phyloP scores from a whole-genome alignment of 1,284 basidiomycete genomes.

The Apiotrichum siamense region DNA sequence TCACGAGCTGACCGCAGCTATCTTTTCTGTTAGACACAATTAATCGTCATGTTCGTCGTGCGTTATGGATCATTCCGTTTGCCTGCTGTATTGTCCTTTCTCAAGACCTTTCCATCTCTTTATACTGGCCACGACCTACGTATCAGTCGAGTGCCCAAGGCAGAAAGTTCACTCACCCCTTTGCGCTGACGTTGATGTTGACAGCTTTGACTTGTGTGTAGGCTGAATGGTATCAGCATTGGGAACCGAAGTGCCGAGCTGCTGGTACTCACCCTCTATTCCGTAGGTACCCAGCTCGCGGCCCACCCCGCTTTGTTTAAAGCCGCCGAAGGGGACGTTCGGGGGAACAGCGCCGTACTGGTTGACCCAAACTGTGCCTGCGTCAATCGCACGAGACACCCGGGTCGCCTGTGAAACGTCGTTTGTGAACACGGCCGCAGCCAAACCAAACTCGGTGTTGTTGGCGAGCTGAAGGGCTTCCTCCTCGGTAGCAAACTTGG shows the following conservation, averaged over 20 bases:
- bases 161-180: neutral
- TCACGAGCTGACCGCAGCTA: neutral
- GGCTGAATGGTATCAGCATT: too few species aligned
- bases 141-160: neutral
- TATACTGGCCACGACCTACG: constrained; percentile 1
- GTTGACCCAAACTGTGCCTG: constrained; percentile 81
- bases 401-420: constrained; percentile 83
- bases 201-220: constrained; percentile 80
- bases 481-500: constrained; percentile 46
- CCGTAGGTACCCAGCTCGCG: constrained; percentile 85
- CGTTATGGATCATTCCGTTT: too few species aligned
- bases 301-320: constrained; percentile 72
- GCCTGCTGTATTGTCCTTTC: too few species aligned
- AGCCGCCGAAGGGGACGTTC: constrained; percentile 89
- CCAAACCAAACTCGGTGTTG: constrained; percentile 77
- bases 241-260: too few species aligned
- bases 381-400: constrained; percentile 71
- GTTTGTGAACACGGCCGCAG: constrained; percentile 79
- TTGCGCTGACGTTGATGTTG: constrained; percentile 60
- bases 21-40: neutral
- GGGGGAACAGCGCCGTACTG: constrained; percentile 74
- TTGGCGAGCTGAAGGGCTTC: constrained; percentile 66
- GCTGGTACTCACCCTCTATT: constrained; percentile 54
- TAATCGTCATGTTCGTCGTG: too few species aligned
- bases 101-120: neutral